A percentile compares a stretch with the other conserved stretches of the same genome.
Evolutionary conservation across 2,329 filamentous ascomycete species (phyloP).

Genomic region (Apiospora kogelbergensis): DNA sequence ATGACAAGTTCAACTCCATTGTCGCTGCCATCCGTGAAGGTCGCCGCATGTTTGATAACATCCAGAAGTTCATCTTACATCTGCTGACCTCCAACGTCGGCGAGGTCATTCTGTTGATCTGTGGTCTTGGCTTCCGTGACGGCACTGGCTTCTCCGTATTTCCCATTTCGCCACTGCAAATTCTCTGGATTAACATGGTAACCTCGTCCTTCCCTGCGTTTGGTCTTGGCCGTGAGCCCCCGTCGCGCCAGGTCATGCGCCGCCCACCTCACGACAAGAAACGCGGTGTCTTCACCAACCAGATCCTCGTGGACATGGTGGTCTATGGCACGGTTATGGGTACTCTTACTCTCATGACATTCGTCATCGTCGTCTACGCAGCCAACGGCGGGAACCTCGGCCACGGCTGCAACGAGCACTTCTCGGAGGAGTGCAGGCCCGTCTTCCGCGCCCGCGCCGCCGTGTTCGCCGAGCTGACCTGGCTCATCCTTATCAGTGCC

Average conservation of each 20-base stretch:
- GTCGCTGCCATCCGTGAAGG: slow-evolving; percentile 82
- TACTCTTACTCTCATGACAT: slow-evolving; percentile 62
- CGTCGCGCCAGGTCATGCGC: slow-evolving; percentile 73
- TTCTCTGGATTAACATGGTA: slow-evolving; percentile 94
- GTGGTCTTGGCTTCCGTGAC: slow-evolving; percentile 82
- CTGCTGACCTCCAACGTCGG: slow-evolving; percentile 80
- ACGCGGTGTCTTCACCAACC: slow-evolving; percentile 72
- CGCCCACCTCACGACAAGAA: slow-evolving; percentile 72
- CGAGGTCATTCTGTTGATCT: slow-evolving; percentile 77
- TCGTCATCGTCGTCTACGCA: slow-evolving; percentile 64
- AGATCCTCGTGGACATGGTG: slow-evolving; percentile 77
- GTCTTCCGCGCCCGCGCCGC: slow-evolving; percentile 72
- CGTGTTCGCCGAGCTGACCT: slow-evolving; percentile 72
- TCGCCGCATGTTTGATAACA: slow-evolving; percentile 83
- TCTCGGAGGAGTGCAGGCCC: slow-evolving; percentile 53
- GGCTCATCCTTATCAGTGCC: slow-evolving; percentile 71
- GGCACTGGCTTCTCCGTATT: slow-evolving; percentile 72
- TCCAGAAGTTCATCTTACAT: slow-evolving; percentile 84
- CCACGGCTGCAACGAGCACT: slow-evolving; percentile 60
- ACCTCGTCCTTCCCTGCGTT: slow-evolving; percentile 87
- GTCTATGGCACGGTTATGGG: slow-evolving; percentile 81
- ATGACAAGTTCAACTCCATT: slow-evolving; percentile 88
- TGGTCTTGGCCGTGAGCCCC: slow-evolving; percentile 78
- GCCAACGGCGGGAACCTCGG: slow-evolving; percentile 57
- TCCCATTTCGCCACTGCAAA: slow-evolving; percentile 80